Conservation (phyloP, 148 eudicot genomes). For the Limonium bicolor region DNA sequence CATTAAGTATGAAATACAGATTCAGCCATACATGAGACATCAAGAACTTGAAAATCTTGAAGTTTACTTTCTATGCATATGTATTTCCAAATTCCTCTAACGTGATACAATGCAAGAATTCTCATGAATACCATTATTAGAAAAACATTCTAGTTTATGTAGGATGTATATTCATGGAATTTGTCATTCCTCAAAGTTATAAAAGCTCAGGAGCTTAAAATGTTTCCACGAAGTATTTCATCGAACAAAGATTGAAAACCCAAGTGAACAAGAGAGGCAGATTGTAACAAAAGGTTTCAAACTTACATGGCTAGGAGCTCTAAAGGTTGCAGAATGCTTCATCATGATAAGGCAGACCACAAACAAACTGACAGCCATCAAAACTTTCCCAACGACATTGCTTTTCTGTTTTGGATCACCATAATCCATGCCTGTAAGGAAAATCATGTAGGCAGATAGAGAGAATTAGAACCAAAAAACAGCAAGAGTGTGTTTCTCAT, state of each 20-base stretch:
- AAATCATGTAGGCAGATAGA: neutral
- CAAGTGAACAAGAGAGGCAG: neutral
- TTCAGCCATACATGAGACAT: too few relatives aligned
- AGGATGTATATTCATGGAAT: neutral
- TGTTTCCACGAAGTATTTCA: neutral
- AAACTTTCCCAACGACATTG: conserved; percentile 28
- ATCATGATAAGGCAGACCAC: conserved; percentile 48
- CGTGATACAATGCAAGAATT: neutral
- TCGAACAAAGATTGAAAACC: neutral
- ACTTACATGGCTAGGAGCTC: conserved; percentile 44
- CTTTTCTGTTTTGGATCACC: conserved; percentile 52
- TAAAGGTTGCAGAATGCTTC: conserved; percentile 42
- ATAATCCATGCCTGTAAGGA: conserved; percentile 48
- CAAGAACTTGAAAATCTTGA: too few relatives aligned
- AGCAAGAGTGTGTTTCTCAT: too few relatives aligned
- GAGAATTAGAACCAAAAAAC: neutral
- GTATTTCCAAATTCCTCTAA: too few relatives aligned
- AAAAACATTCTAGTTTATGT: neutral
- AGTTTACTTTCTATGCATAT: too few relatives aligned
- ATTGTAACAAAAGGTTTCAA: neutral
- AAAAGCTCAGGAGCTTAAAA: neutral
- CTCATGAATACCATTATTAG: neutral
- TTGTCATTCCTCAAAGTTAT: neutral
- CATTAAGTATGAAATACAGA: too few relatives aligned
- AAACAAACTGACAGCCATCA: conserved; percentile 38